Percentiles rank a stretch among this genome's conserved stretches.
phyloP scores from a whole-genome alignment of 1,284 basidiomycete genomes.

The Meira miltonrushii region DNA sequence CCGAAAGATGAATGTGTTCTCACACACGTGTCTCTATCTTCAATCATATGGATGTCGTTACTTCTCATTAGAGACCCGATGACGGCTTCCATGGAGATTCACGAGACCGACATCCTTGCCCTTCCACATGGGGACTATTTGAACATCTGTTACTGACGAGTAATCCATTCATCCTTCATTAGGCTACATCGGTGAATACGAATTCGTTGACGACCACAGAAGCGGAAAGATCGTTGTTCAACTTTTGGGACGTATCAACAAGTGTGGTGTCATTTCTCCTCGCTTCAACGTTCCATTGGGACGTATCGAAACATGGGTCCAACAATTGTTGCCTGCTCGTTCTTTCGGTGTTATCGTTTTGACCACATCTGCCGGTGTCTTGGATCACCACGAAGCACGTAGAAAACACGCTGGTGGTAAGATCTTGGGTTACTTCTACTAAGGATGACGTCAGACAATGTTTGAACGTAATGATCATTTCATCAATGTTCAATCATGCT shows the following conservation, averaged over 20 bases:
- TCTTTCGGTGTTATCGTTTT: constrained; percentile 95
- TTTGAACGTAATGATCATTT: too few relatives aligned
- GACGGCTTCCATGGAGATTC: too few relatives aligned
- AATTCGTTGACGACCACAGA: constrained; percentile 98
- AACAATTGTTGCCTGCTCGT: constrained; percentile 59
- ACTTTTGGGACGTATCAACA: constrained; percentile 97
- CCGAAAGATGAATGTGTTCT: constrained; percentile 38
- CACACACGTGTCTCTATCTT: too few relatives aligned
- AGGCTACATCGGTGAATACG: constrained; percentile 99
- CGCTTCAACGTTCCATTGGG: constrained; percentile 92
- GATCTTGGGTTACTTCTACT: constrained; percentile 55
- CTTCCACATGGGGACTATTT: too few relatives aligned
- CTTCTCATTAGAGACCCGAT: not conserved
- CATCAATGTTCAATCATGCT: too few relatives aligned
- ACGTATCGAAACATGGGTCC: constrained; percentile 79
- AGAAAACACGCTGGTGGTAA: constrained; percentile 96
- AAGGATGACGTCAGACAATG: constrained; percentile 11
- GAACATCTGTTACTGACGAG: too few relatives aligned
- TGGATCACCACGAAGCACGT: constrained; percentile 98
- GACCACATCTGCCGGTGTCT: constrained; percentile 95
- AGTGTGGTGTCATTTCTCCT: constrained; percentile 93
- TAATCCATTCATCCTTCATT: constrained; percentile 1
- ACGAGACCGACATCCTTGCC: not conserved
- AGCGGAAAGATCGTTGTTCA: constrained; percentile 97
- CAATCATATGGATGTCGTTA: not conserved